These are phyloP conservation scores for Pelargonium fulgidum DNA, from an alignment of 441 rosid genomes.

Conservation along the genomic window DNA sequence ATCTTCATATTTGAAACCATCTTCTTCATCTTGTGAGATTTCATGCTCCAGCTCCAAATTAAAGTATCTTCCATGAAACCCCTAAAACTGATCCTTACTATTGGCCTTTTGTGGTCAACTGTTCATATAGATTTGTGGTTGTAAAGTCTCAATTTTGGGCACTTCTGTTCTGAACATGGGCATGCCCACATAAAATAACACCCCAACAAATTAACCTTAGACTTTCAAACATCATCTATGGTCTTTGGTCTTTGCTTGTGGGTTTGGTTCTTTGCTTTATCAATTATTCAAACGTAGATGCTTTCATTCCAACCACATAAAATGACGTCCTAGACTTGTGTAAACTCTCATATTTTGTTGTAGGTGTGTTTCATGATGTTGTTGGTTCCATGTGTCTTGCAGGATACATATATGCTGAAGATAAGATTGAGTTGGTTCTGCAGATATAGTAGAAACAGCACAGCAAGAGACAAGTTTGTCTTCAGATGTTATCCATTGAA, in stretches of 20 bases:
- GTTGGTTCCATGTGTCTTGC: slow-evolving; percentile 20
- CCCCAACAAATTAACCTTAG: slow-evolving; percentile 15
- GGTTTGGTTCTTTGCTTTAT: slow-evolving; percentile 28
- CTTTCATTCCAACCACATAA: slow-evolving; percentile 56
- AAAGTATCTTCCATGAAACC: slow-evolving; percentile 7
- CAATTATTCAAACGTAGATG: slow-evolving; percentile 15
- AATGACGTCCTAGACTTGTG: slow-evolving; percentile 39
- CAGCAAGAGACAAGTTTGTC: slow-evolving; percentile 61
- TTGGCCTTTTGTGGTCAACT: slow-evolving; percentile 17
- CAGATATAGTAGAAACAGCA: slow-evolving; percentile 48
- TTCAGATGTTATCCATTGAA: slow-evolving; percentile 92
- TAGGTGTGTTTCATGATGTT: background rate
- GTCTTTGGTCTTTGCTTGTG: slow-evolving; percentile 35
- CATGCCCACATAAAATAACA: slow-evolving; percentile 61
- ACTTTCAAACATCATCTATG: slow-evolving; percentile 15
- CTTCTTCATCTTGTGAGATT: background rate
- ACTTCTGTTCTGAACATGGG: background rate
- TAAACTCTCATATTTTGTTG: background rate
- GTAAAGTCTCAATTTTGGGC: slow-evolving; percentile 20
- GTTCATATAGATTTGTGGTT: slow-evolving; percentile 11
- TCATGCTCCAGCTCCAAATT: background rate
- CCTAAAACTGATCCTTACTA: slow-evolving; percentile 13
- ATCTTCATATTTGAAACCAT: background rate
- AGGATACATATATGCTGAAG: slow-evolving; percentile 50
- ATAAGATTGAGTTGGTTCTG: slow-evolving; percentile 26